A percentile compares a stretch with the other conserved stretches of the same genome.
Evolutionary conservation across 2,329 filamentous ascomycete species (phyloP).

Genomic region (Xylariaceae sp.): DNA sequence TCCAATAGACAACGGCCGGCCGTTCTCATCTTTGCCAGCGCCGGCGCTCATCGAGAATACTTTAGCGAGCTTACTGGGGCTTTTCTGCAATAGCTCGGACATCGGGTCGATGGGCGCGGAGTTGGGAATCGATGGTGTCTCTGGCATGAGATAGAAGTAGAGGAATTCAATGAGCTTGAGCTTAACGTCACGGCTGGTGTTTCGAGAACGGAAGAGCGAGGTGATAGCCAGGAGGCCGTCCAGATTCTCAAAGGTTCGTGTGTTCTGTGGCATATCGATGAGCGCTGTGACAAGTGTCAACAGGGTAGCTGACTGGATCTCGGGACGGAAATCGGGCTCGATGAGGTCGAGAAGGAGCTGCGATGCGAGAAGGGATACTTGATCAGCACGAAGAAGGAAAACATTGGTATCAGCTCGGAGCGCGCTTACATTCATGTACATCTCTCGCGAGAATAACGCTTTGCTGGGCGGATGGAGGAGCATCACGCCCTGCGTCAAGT

Average conservation of each 20-base stretch:
- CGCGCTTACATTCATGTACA: conserved; percentile 78
- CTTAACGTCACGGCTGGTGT: conserved; percentile 83
- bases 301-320: conserved; percentile 84
- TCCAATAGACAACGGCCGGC: conserved; percentile 34
- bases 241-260: conserved; percentile 83
- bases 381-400: conserved; percentile 4
- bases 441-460: conserved; percentile 77
- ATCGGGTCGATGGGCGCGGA: conserved; percentile 43
- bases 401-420: background rate
- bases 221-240: conserved; percentile 90
- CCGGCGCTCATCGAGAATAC: conserved; percentile 43
- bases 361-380: background rate
- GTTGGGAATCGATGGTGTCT: conserved; percentile 57
- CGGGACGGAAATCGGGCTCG: conserved; percentile 84
- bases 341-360: conserved; percentile 87
- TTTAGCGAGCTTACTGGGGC: conserved; percentile 61
- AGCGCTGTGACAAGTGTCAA: conserved; percentile 86
- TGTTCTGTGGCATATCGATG: conserved; percentile 80
- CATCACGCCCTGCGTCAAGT: conserved; percentile 81
- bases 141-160: conserved; percentile 98
- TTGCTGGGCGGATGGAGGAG: conserved; percentile 88
- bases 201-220: conserved; percentile 83
- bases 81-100: conserved; percentile 55
- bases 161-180: conserved; percentile 95
- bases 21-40: conserved; percentile 15